phyloP scores from a whole-genome alignment of 129 eudicot genomes.

The Flaveria ramosissima region DNA sequence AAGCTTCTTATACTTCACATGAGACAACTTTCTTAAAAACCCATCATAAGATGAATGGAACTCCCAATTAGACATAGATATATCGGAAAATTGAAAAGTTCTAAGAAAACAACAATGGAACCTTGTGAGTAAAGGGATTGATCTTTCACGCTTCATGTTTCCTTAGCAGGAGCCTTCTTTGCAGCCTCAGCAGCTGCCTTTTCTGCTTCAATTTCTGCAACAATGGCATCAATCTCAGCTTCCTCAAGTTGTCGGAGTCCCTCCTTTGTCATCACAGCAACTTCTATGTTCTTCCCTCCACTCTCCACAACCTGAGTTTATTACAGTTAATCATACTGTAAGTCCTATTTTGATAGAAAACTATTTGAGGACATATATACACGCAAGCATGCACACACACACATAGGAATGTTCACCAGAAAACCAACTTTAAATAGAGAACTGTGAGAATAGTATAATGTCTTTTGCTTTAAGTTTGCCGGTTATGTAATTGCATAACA shows the following conservation, averaged over 20 bases:
- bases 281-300: slow-evolving; percentile 97
- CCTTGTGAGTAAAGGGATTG: neutral
- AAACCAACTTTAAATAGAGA: neutral
- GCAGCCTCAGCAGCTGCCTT: slow-evolving; percentile 98
- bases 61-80: neutral
- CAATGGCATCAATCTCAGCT: slow-evolving; percentile 88
- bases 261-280: slow-evolving; percentile 91
- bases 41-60: neutral
- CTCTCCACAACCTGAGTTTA: slow-evolving; percentile 83
- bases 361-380: neutral
- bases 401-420: neutral
- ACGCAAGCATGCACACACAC: no score
- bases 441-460: neutral
- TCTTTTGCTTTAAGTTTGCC: neutral
- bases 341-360: neutral
- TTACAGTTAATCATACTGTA: neutral
- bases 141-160: slow-evolving; percentile 37
- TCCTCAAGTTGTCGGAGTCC: slow-evolving; percentile 88
- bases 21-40: neutral
- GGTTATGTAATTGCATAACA: neutral
- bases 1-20: neutral
- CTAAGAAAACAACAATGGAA: neutral
- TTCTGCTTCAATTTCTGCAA: slow-evolving; percentile 93
- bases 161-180: slow-evolving; percentile 81
- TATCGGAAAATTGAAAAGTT: slow-evolving; percentile 2